A percentile compares a stretch with the other conserved stretches of the same genome.
phyloP scores from a whole-genome alignment of 2,329 filamentous ascomycete genomes.

The Ceratocystis albifundus region DNA sequence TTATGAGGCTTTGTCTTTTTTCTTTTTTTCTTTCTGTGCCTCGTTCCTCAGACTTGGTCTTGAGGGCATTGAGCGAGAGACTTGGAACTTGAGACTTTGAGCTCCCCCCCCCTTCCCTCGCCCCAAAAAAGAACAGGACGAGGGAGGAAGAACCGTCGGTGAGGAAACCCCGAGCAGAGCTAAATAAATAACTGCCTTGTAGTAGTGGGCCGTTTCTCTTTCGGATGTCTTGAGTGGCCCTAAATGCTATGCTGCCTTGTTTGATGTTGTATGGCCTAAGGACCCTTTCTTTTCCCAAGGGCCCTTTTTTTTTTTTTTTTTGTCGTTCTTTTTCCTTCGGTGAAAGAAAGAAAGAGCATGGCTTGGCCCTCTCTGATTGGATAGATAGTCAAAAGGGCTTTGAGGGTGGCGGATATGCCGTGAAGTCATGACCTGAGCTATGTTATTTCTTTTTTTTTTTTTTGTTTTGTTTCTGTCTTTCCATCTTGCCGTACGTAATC shows the following conservation, averaged over 20 bases:
- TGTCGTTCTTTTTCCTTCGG: slow-evolving; percentile 2
- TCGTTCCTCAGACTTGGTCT: neutral
- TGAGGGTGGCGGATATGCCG: slow-evolving; percentile 1
- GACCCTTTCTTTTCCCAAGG: slow-evolving; percentile 4
- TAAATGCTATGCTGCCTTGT: neutral
- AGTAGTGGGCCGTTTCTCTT: neutral
- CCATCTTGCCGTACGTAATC: neutral
- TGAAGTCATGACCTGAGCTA: slow-evolving; percentile 10
- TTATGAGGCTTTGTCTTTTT: slow-evolving; percentile 11
- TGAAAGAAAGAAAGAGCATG: neutral
- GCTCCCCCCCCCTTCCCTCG: too few relatives aligned
- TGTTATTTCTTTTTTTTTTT: neutral
- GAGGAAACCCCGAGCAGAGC: neutral
- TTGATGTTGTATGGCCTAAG: neutral
- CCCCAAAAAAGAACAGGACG: too few relatives aligned
- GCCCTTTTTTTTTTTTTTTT: neutral
- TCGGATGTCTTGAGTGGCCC: neutral
- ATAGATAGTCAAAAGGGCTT: neutral
- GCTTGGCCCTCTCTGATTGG: neutral
- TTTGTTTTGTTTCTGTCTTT: neutral
- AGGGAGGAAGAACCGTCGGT: too few relatives aligned
- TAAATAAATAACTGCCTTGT: too few relatives aligned
- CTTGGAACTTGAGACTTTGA: too few relatives aligned
- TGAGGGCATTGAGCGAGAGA: neutral
- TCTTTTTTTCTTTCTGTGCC: neutral